Percentiles rank a stretch among this genome's conserved stretches.
phyloP scores from a whole-genome alignment of 23 red algal genomes.

The Chondrus crispus region DNA sequence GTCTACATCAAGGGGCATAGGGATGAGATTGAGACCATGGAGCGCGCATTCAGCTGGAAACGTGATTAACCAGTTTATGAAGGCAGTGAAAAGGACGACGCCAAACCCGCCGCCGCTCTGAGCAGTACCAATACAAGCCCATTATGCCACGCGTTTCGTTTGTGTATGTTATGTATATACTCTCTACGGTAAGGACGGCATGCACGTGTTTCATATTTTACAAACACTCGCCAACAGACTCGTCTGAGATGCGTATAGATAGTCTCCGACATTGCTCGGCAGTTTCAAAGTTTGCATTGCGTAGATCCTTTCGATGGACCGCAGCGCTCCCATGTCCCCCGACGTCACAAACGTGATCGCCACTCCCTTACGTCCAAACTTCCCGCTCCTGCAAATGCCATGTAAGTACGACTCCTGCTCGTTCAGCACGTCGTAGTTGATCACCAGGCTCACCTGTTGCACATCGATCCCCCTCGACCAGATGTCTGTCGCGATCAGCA shows the following conservation, averaged over 20 bases:
- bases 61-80: slow-evolving; percentile 59
- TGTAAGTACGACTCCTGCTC: slow-evolving; percentile 84
- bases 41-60: slow-evolving; percentile 54
- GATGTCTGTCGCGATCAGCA: slow-evolving; percentile 85
- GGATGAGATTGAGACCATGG: slow-evolving; percentile 68
- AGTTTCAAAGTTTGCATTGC: too few relatives aligned
- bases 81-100: slow-evolving; percentile 7
- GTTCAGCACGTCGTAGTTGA: slow-evolving; percentile 87
- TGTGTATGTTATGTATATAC: too few relatives aligned
- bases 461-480: slow-evolving; percentile 88
- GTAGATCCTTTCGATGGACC: slow-evolving; percentile 84
- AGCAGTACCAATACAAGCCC: too few relatives aligned
- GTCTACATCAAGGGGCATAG: slow-evolving; percentile 80
- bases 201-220: too few relatives aligned
- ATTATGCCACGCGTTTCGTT: too few relatives aligned
- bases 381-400: slow-evolving; percentile 82
- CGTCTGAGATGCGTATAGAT: too few relatives aligned
- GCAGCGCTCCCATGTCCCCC: slow-evolving; percentile 41
- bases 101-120: too few relatives aligned
- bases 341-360: slow-evolving; percentile 68
- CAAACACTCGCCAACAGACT: too few relatives aligned
- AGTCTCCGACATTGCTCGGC: too few relatives aligned
- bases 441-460: slow-evolving; percentile 77
- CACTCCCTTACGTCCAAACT: slow-evolving; percentile 90
- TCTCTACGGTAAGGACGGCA: too few relatives aligned